Base-by-base conservation (phyloP, 441 rosid species). In the Mallotus japonicus region DNA sequence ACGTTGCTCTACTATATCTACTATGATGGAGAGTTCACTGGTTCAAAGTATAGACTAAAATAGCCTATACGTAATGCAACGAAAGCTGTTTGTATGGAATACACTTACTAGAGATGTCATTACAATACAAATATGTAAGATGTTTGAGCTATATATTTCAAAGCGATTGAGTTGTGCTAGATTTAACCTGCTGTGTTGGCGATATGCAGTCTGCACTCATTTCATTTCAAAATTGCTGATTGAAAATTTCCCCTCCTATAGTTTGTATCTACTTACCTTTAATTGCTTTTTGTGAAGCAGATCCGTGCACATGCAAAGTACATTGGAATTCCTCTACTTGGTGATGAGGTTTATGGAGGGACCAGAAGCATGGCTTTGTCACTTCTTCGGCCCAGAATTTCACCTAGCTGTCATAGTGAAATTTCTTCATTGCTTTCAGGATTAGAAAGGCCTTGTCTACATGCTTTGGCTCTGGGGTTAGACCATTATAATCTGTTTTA, bases 401-500 rank as follows among this genome's bases (percentile, higher is more conserved):
- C 83, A 15, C 73, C 85, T 10, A 84, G 80, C 80, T 70, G 24
- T 70, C 87, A 80, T 24, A 79, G 73, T 62, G 77, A 84, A 73
- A 86, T 90, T 70, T 19, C 85, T n/a, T 77, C 70, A 50, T 67
- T 89, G 75, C 75, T 93, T 65, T 89, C 95, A 14, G 79, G 67
- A 82, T 73, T 95, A 72, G 92, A 91, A 70, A 88, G 99, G 80
- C 99, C 99, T 66, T 92, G 89, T 75, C 97, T 93, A 67, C 99
- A 95, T 83, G 98, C 96, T 64, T 54, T 89, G 69, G 88, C 88
- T 73, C 92, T 95, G 61, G 95, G 95, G 98, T 93, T 66, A 86
- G 90, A 22, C 75, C 47, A 72, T 51, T 73, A 37, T 57, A 28
- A 28, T 73, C 20, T 46, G 59, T 15, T 47, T 1, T 16, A 8